Base-by-base conservation (phyloP, 805 yeast genomes). In the Suhomyces sp. region DNA sequence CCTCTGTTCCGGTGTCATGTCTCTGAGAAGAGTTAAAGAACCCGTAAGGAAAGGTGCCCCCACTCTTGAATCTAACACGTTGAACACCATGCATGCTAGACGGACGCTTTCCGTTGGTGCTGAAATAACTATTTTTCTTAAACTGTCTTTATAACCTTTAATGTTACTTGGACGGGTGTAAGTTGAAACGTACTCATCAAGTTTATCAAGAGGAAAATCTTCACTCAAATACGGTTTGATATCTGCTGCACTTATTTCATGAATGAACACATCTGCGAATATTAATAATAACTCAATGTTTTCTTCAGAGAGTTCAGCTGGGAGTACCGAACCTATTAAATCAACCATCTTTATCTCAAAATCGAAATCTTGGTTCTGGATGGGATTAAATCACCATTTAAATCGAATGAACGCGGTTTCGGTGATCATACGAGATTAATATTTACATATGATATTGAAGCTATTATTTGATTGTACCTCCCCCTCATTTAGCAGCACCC, bases 1-100 rank as follows among this genome's bases (percentile, higher is more conserved):
- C 17, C 73, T 61, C 55, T 79, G 73, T 2, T 55, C 55, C 10
- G 54, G 15, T 5, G 67, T 47, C 80, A 76, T 76, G 13, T 76
- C 77, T 17, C 65, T 57, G 5, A 76, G 50, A 26, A 68, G 60
- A 23, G 70, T 74, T 10, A 68, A 56, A 7, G 74, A 61, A n/a
- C 61, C 62, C n/a, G 78, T 70, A 35, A 72, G 57, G 0, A 63
- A 57, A 3, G 73, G 76, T 33, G 72, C 63, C 7, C 60, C 54
- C 7, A 72, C 49, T 47, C 73, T 63, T 33, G 70, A 67, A n/a
- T 63, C 63, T 49, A 75, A 65, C 0, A 61, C 58, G 4, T 58
- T 53, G 58, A 64, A 63, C 9, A 68, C 53, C 1, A 71, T 29
- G 23, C 60, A 58, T 50, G 72, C 68, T 48, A 72, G 66, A n/a